Evolutionary conservation across 495 filamentous ascomycete species (phyloP).

Genomic region (Sordaria brevicollis): DNA sequence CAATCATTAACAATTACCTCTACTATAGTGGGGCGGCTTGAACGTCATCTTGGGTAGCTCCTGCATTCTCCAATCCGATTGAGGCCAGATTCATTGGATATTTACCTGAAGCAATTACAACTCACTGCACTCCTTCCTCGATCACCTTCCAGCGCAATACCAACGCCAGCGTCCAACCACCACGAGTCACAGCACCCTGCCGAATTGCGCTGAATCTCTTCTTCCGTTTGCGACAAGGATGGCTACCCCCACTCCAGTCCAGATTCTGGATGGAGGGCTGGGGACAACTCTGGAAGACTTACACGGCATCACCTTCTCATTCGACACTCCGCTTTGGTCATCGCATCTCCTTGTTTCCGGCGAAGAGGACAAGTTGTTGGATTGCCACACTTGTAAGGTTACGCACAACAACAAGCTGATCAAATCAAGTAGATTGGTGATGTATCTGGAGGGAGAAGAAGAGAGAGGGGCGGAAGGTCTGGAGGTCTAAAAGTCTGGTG

Average conservation of each 20-base stretch:
- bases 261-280: conserved; percentile 54
- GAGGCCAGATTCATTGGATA: neutral
- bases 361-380: conserved; percentile 34
- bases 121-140: neutral
- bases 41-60: neutral
- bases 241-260: conserved; percentile 18
- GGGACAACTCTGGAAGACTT: conserved; percentile 54
- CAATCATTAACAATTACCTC: neutral
- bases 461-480: too few relatives aligned
- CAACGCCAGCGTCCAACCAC: neutral
- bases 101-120: neutral
- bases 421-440: too few relatives aligned
- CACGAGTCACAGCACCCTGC: neutral
- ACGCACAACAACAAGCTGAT: too few relatives aligned
- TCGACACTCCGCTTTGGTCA: conserved; percentile 50
- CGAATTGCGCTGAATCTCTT: too few relatives aligned
- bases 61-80: neutral
- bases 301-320: conserved; percentile 37
- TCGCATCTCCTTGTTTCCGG: conserved; percentile 47
- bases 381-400: too few relatives aligned
- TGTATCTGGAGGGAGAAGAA: too few relatives aligned
- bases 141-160: neutral
- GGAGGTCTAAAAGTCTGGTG: too few relatives aligned
- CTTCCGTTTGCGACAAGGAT: neutral
- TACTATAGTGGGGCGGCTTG: neutral